Evolutionary conservation across 2,329 filamentous ascomycete genomes (phyloP), one percentile per base, ranked within the genome.

Genomic region (Pestalotiopsis sp.): DNA sequence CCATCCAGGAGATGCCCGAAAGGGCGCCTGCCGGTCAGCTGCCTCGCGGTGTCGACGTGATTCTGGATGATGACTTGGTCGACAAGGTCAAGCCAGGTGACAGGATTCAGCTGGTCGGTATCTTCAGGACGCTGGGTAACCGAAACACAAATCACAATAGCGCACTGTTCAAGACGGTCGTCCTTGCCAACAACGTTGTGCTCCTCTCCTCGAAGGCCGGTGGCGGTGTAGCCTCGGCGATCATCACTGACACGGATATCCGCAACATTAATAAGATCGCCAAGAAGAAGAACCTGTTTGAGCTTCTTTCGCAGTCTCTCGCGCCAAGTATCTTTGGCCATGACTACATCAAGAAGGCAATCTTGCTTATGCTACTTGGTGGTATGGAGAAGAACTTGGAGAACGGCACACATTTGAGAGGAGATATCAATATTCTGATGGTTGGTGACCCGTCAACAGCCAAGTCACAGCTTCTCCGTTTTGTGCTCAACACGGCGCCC

Each of bases 381-480:
- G 96, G 96, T 69, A 94, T 97, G 87, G 96, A 99, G 85, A 99
- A 99, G 86, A 99, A 99, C 76, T 82, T 99, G 68, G 96, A 98
- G 72, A 99, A 99, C 75, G 96, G 96, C 69, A 98, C 96, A 1
- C 96, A 99, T 88, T 83, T 99, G 79, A 92, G 96, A 87, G 96
- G 96, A 84, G 96, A 99, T 77, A 98, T 99, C 83, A 99, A 99
- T 80, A 97, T 99, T 73, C 87, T 99, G 65, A 98, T 99, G 96
- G 95, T 99, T 58, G 96, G 96, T 83, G 96, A 99, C 80, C 96
- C 96, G 3, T 99, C 96, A 0, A 99, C 96, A 0, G 96, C 96
- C 70, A 99, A 99, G 80, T 99, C 96, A n/a, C 96, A 99, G 79
- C 88, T 99, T 67, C 87, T 99, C 57, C 93, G 96, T 31, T 99